A percentile compares a stretch with the other conserved stretches of the same genome.
phyloP scores from a whole-genome alignment of 371 early-diverging fungal species.

The Nematocida sp. region DNA sequence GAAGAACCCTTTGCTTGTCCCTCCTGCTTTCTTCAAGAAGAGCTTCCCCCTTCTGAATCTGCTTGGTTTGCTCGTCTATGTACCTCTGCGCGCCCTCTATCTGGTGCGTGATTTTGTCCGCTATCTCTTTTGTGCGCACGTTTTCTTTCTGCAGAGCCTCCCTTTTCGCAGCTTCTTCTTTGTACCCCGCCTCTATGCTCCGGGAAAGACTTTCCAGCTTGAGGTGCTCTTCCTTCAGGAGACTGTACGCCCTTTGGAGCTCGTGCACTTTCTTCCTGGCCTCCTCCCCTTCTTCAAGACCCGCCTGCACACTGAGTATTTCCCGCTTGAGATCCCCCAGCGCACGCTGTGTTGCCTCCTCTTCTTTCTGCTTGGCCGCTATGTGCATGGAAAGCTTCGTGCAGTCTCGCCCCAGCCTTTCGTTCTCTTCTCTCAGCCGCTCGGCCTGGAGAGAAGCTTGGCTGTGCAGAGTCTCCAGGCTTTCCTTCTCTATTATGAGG shows the following conservation, averaged over 20 bases:
- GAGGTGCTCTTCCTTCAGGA: constrained; percentile 19
- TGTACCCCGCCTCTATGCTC: constrained; percentile 30
- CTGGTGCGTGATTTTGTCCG: neutral
- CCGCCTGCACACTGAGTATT: constrained; percentile 17
- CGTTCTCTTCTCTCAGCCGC: constrained; percentile 28
- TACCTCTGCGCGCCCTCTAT: neutral
- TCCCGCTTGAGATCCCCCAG: constrained; percentile 14
- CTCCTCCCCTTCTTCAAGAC: constrained; percentile 10
- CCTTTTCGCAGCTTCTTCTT: constrained; percentile 5
- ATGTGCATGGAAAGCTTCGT: constrained; percentile 45
- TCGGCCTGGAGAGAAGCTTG: neutral
- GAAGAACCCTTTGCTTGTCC: neutral
- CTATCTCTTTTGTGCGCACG: neutral
- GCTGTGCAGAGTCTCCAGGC: neutral
- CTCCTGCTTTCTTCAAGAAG: constrained; percentile 15
- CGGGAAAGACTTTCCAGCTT: constrained; percentile 11
- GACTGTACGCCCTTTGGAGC: neutral
- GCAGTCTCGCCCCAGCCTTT: constrained; percentile 18
- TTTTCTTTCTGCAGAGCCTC: neutral
- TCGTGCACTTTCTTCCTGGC: neutral
- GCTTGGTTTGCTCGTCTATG: neutral
- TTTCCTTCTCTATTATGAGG: constrained; percentile 9
- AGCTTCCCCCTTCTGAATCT: constrained; percentile 17
- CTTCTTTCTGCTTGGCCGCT: neutral
- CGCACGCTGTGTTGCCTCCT: constrained; percentile 2